These are phyloP conservation scores for Gonapodya sp. DNA, from an alignment of 192 early-diverging fungal genomes.

Conservation along the genomic window DNA sequence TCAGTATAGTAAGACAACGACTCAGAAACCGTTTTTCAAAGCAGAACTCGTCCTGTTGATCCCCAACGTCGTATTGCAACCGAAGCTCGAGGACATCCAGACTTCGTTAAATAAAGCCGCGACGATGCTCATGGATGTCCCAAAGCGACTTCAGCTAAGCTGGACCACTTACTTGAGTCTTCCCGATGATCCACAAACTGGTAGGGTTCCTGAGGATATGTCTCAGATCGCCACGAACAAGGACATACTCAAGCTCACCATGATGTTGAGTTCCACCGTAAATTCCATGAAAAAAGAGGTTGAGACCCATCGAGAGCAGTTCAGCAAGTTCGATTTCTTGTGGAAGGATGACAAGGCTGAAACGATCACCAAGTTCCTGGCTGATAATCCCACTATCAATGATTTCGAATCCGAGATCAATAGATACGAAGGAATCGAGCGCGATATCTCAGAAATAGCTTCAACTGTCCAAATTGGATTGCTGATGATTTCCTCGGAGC, in stretches of 20 bases:
- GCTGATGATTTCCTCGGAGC: conserved; percentile 48
- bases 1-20: conserved; percentile 42
- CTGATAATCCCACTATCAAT: conserved; percentile 41
- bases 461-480: conserved; percentile 48
- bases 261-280: conserved; percentile 41
- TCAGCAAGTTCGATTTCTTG: conserved; percentile 53
- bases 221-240: conserved; percentile 60
- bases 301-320: conserved; percentile 48
- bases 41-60: conserved; percentile 49
- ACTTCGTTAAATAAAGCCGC: conserved; percentile 42
- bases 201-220: conserved; percentile 36
- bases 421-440: conserved; percentile 46
- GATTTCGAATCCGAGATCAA: conserved; percentile 59
- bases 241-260: conserved; percentile 46
- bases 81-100: conserved; percentile 56
- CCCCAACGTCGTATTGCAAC: conserved; percentile 51
- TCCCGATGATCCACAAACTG: neutral
- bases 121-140: conserved; percentile 45
- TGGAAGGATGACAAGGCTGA: conserved; percentile 58
- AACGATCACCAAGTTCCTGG: conserved; percentile 48
- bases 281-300: conserved; percentile 58
- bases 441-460: conserved; percentile 46
- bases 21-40: conserved; percentile 48
- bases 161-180: conserved; percentile 28
- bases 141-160: conserved; percentile 43